Base-by-base conservation (phyloP, 78 protist genomes). In the Dictyostelium purpureum region DNA sequence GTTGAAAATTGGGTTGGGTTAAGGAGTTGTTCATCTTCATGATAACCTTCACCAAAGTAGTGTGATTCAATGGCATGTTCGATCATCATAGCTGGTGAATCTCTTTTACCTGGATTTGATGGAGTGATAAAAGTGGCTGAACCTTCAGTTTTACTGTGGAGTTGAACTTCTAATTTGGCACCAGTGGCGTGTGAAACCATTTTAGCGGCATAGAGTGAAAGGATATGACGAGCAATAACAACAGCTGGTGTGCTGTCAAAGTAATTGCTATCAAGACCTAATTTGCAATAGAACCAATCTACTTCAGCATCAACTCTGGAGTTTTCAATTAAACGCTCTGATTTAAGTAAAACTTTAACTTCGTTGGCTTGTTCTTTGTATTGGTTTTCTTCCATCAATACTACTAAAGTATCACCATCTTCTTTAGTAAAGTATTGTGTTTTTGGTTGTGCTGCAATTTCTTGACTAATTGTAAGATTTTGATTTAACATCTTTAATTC, bases 161-260 rank as follows among this genome's bases (percentile, higher is more conserved):
- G 51, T 54, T 81, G 89, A 19, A 81, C 78, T 9, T 81, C 89
- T 26, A 81, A 59, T 26, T 81, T 81, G 52, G 89, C 65, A 18
- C 89, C 89, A 26, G 89, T 81, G 38, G 89, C 89, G 6, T 81
- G 89, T 24, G 79, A 67, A 6, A 81, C 78, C 89, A 81, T 81
- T 38, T 81, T 81, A 28, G 89, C 89, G 33, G 89, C 89, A 28
- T 81, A 81, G 10, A 81, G 38, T 33, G 89, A 81, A 10, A 81
- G 69, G 16, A 81, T 81, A 54, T 81, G 89, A 65, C 78, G 77
- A 40, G 89, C 89, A 37, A 81, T 52, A 3, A 81, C 89, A 21
- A 81, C n/a, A 0, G 79, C 61, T 81, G 89, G 89, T 24, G 89
- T 81, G 33, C 45, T 19, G 26, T 81, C 89, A 26, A 81, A 81